These are phyloP conservation scores for Aspergillus bombycis DNA, from an alignment of 2,329 filamentous ascomycete genomes.

Conservation along the genomic window DNA sequence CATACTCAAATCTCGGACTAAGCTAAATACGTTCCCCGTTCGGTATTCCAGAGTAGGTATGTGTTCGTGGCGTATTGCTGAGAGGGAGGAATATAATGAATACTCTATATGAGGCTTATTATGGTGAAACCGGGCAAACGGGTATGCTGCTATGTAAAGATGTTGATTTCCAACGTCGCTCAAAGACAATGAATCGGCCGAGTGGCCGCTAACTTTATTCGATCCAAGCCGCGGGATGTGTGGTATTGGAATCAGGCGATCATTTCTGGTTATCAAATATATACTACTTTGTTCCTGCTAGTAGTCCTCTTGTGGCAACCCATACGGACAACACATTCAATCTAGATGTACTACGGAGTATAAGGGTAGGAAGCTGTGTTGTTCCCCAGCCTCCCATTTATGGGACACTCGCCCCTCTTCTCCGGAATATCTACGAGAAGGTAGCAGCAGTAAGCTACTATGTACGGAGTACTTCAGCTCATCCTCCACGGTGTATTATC, in stretches of 20 bases:
- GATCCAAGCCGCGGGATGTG: neutral
- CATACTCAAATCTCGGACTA: neutral
- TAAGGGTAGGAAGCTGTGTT: neutral
- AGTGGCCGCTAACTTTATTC: neutral
- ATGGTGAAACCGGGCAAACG: neutral
- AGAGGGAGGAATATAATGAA: neutral
- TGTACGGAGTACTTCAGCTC: neutral
- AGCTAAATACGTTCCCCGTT: neutral
- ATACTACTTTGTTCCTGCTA: neutral
- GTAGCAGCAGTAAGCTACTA: neutral
- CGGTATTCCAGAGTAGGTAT: neutral
- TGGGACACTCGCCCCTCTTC: neutral
- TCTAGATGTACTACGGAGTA: neutral
- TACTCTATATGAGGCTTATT: neutral
- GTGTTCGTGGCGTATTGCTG: neutral
- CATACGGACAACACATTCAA: neutral
- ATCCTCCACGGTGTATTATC: neutral
- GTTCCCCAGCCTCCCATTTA: neutral
- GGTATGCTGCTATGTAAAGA: conserved; percentile 3
- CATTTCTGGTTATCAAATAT: conserved; percentile 4
- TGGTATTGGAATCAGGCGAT: conserved; percentile 2
- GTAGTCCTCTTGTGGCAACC: neutral
- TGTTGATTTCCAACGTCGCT: neutral
- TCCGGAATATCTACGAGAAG: neutral
- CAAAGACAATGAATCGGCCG: neutral